Base-by-base conservation (phyloP, 2,329 filamentous ascomycete genomes). In the Simplicillium sp. region DNA sequence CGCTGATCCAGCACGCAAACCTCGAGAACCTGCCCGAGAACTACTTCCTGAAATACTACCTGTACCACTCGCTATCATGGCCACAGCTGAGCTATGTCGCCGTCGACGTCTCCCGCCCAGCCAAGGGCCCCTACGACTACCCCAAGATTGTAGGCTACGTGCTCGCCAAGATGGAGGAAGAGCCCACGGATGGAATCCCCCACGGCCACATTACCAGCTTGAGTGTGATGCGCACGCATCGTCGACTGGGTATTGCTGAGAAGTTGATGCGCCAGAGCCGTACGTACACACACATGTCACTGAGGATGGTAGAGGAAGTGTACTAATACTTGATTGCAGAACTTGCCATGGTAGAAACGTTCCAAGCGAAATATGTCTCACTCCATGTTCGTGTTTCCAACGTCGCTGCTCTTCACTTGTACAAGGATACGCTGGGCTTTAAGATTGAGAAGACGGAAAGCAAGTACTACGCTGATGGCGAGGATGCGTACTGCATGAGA, bases 21-120 rank as follows among this genome's bases (percentile, higher is more conserved):
- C 89, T 98, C 61, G 94, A 94, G 62, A 98, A 98, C 71, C 77
- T 98, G 40, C 92, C 92, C 50, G 92, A 98, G 67, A 98, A 98
- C 74, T 98, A 98, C 77, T 97, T 97, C 64, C 86, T 95, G 67
- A 98, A 98, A 76, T 98, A 98, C 75, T 98, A 98, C 71, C 81
- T 98, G 57, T 98, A 98, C 77, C 92, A 98, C 67, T 89, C 90
- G 13, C 80, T 97, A 51, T 94, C 88, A 54, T 98, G 92, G 92
- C 92, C 92, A 36, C 90, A 97, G 67, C 80, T 98, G 50, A 90
- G 84, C 65, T 97, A 89, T 65, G 90, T 98, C 43, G 92, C 92
- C 52, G 88, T 98, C 54, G 90, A 97, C 63, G 82, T 89, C 43
- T 85, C 84, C 15, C 79, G 87, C 29, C 85, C 87, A 29, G 76